These are phyloP conservation scores for Mortierella sp. DNA, from an alignment of 371 early-diverging fungal species.

Conservation along the genomic window DNA sequence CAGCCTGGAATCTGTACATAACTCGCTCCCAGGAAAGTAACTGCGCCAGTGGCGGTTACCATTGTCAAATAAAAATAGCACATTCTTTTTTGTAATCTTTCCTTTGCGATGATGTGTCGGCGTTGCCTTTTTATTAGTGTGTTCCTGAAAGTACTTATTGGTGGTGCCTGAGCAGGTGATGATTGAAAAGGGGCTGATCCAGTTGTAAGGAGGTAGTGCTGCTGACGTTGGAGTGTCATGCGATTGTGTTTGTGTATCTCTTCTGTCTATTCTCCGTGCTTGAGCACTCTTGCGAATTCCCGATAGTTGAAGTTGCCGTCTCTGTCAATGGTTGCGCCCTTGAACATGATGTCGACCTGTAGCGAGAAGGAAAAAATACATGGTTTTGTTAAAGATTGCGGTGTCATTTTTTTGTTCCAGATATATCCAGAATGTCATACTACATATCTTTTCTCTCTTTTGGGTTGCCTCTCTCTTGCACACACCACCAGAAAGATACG, in stretches of 20 bases:
- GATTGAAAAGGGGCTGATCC: background rate
- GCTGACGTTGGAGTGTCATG: background rate
- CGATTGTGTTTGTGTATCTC: background rate
- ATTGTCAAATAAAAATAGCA: background rate
- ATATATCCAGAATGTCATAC: background rate
- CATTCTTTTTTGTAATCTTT: background rate
- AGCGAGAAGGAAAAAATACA: background rate
- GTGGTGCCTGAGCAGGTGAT: background rate
- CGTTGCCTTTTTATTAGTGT: background rate
- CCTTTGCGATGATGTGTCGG: background rate
- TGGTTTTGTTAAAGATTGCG: background rate
- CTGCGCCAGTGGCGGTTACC: background rate
- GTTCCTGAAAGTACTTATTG: background rate
- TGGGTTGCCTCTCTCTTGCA: background rate
- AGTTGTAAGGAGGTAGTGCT: background rate
- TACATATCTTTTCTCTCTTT: background rate
- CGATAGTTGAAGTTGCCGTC: conserved; percentile 91
- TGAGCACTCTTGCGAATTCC: conserved; percentile 92
- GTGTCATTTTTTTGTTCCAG: background rate
- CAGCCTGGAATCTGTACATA: background rate
- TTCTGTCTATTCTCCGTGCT: conserved; percentile 87
- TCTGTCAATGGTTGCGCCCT: conserved; percentile 87
- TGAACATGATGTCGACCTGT: conserved; percentile 94
- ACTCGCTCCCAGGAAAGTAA: background rate
- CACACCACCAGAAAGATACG: background rate